Conservation (phyloP, 148 eudicot species). For the Rhododendron molle region DNA sequence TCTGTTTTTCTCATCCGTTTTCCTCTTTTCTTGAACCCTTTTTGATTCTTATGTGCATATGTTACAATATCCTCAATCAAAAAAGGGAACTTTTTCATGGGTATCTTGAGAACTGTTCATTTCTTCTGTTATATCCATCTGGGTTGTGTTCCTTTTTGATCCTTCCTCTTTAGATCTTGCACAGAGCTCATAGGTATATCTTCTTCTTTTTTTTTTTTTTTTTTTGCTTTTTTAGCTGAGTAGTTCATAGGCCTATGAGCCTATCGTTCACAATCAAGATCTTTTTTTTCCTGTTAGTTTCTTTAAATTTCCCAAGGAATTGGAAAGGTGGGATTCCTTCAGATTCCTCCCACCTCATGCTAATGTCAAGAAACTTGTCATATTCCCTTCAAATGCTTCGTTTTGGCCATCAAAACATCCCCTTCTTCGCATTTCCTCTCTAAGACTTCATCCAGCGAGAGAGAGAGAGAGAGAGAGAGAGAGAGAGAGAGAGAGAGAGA, state of each 20-base stretch:
- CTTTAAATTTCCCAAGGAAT: slow-evolving; percentile 20
- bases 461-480: background rate
- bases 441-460: background rate
- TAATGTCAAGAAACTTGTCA: slow-evolving; percentile 21
- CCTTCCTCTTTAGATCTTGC: slow-evolving; percentile 13
- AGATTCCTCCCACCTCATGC: slow-evolving; percentile 34
- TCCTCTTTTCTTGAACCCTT: background rate
- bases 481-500: background rate
- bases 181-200: background rate
- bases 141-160: slow-evolving; percentile 10
- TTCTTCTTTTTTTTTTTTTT: no score
- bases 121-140: slow-evolving; percentile 3
- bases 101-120: background rate
- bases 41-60: background rate
- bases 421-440: slow-evolving; percentile 12
- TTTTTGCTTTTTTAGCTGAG: background rate
- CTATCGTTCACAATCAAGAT: slow-evolving; percentile 11
- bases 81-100: background rate
- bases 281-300: slow-evolving; percentile 14
- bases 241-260: background rate
- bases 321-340: slow-evolving; percentile 31
- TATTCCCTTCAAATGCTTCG: slow-evolving; percentile 25
- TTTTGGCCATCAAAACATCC: slow-evolving; percentile 16
- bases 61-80: background rate
- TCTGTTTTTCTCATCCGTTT: slow-evolving; percentile 1